Evolutionary conservation across 2,329 filamentous ascomycete species (phyloP).

Genomic region (Raffaelea arxii): DNA sequence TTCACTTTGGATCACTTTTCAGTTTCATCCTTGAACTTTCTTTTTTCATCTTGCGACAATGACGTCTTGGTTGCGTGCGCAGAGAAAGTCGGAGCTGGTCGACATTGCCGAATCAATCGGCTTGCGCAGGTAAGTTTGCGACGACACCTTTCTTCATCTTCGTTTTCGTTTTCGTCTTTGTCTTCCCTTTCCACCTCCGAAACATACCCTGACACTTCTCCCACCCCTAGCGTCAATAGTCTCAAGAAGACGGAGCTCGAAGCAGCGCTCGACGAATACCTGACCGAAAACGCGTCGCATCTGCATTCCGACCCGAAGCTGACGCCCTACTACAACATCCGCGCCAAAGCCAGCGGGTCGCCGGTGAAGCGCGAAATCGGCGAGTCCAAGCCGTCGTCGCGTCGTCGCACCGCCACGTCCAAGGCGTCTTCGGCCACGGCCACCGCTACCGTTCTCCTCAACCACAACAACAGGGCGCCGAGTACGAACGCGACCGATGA

Average conservation of each 20-base stretch:
- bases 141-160: background rate
- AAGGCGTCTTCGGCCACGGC: too few species aligned
- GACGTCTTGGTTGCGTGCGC: slow-evolving; percentile 61
- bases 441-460: background rate
- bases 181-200: background rate
- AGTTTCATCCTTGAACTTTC: background rate
- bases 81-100: slow-evolving; percentile 72
- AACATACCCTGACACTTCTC: background rate
- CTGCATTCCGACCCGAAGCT: slow-evolving; percentile 57
- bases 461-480: background rate
- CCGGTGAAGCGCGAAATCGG: slow-evolving; percentile 48
- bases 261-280: slow-evolving; percentile 59
- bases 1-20: too few species aligned
- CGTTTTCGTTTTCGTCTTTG: background rate
- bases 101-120: slow-evolving; percentile 64
- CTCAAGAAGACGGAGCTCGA: slow-evolving; percentile 76
- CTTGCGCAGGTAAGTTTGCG: slow-evolving; percentile 57
- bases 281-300: slow-evolving; percentile 57
- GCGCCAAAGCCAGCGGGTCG: slow-evolving; percentile 47
- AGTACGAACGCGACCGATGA: background rate
- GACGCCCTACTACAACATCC: slow-evolving; percentile 65
- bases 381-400: slow-evolving; percentile 28
- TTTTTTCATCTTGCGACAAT: slow-evolving; percentile 5
- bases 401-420: background rate
- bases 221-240: slow-evolving; percentile 48